A percentile compares a stretch with the other conserved stretches of the same genome.
Evolutionary conservation across 805 yeast species (phyloP).

Genomic region (Kodamaea hsintzibuensis): DNA sequence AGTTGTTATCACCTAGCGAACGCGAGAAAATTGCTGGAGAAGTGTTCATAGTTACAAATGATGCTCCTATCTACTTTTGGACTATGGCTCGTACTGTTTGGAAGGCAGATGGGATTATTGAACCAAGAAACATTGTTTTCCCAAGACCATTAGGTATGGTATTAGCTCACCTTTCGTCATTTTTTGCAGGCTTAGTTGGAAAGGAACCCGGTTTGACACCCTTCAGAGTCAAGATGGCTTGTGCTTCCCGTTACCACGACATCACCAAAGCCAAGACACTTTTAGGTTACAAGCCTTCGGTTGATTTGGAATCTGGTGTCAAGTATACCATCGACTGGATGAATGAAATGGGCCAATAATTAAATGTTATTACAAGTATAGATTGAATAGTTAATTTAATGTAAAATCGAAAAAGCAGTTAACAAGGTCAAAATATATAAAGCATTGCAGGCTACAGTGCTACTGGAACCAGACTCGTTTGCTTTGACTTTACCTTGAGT

Average conservation of each 20-base stretch:
- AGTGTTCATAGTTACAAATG: slow-evolving; percentile 88
- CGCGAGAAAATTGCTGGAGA: slow-evolving; percentile 70
- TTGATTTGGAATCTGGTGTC: slow-evolving; percentile 78
- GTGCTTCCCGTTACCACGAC: slow-evolving; percentile 92
- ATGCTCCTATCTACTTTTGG: slow-evolving; percentile 95
- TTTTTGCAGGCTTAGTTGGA: slow-evolving; percentile 65
- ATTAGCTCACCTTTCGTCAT: slow-evolving; percentile 80
- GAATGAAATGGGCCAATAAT: slow-evolving; percentile 54
- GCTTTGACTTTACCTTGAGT: background rate
- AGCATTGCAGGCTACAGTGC: background rate
- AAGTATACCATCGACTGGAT: slow-evolving; percentile 81
- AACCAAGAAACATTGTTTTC: slow-evolving; percentile 65
- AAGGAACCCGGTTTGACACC: slow-evolving; percentile 95
- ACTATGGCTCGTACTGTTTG: slow-evolving; percentile 94
- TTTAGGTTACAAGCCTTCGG: slow-evolving; percentile 79
- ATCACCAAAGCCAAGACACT: slow-evolving; percentile 79
- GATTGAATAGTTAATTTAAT: background rate
- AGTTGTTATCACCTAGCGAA: slow-evolving; percentile 51
- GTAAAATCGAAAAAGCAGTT: background rate
- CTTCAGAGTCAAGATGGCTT: slow-evolving; percentile 87
- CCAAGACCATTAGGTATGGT: slow-evolving; percentile 74
- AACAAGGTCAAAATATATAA: background rate
- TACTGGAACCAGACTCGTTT: background rate
- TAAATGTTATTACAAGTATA: background rate
- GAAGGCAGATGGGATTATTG: slow-evolving; percentile 93